Conservation (phyloP, 805 yeast species). For the Wickerhamomyces queroliae region DNA sequence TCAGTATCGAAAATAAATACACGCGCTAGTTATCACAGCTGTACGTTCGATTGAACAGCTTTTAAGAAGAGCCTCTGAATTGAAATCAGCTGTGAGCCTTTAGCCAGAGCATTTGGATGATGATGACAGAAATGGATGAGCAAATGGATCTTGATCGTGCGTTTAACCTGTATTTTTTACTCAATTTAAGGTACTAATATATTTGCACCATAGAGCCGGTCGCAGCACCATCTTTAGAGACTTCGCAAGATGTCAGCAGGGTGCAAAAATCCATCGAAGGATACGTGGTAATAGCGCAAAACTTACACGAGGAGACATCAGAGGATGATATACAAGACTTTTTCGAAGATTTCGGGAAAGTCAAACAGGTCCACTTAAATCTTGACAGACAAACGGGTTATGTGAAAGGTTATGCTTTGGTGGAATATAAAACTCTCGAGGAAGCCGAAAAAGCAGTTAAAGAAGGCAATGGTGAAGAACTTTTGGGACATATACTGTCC, state of each 20-base stretch:
- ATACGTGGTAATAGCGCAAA: conserved; percentile 33
- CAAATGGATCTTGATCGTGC: neutral
- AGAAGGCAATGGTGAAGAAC: conserved; percentile 24
- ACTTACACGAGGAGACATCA: conserved; percentile 38
- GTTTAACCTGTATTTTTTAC: neutral
- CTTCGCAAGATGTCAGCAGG: no score
- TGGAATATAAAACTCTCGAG: conserved; percentile 27
- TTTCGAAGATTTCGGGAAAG: conserved; percentile 34
- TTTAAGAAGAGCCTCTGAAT: no score
- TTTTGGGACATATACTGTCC: conserved; percentile 26
- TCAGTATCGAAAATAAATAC: no score
- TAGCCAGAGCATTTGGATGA: neutral
- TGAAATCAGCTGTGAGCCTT: neutral
- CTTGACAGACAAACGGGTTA: conserved; percentile 36
- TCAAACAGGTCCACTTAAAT: conserved; percentile 33
- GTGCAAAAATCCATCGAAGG: conserved; percentile 31
- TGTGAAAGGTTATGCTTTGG: conserved; percentile 32
- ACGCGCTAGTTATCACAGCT: no score
- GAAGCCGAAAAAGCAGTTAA: conserved; percentile 30
- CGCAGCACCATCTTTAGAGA: no score
- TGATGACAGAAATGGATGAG: neutral
- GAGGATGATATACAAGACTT: conserved; percentile 38
- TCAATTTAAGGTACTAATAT: neutral
- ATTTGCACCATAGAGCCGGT: neutral
- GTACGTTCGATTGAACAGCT: no score